Conservation (phyloP, 495 filamentous ascomycete genomes). For the Talaromyces thailandensis region DNA sequence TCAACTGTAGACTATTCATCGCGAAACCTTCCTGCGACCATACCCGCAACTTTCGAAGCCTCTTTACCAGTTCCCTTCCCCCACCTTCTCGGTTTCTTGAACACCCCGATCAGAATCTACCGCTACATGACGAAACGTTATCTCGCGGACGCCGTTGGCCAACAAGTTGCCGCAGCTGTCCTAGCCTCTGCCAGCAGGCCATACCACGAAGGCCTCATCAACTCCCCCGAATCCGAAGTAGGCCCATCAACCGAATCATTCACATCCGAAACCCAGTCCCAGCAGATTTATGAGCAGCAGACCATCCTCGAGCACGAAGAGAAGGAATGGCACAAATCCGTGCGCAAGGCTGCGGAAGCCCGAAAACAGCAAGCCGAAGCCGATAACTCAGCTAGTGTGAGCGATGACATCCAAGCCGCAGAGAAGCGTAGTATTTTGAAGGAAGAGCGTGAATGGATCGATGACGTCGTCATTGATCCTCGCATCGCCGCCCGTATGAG, state of each 20-base stretch:
- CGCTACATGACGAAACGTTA: constrained; percentile 82
- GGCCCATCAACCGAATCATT: not conserved
- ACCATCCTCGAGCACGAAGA: constrained; percentile 69
- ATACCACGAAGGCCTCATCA: constrained; percentile 21
- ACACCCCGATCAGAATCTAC: constrained; percentile 77
- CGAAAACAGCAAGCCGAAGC: constrained; percentile 13
- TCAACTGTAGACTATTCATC: constrained; percentile 56
- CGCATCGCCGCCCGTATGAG: constrained; percentile 77
- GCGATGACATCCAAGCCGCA: constrained; percentile 13
- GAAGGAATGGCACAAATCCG: constrained; percentile 75
- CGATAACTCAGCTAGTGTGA: constrained; percentile 1
- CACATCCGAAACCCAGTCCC: constrained; percentile 5
- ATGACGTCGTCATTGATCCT: constrained; percentile 66
- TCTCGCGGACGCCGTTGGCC: constrained; percentile 79
- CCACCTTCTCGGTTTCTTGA: constrained; percentile 87
- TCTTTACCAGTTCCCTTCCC: constrained; percentile 69
- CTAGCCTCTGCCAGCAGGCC: constrained; percentile 52
- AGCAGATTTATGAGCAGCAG: constrained; percentile 53
- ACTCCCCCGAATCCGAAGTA: constrained; percentile 2
- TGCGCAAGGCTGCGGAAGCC: constrained; percentile 52
- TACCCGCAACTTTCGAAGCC: constrained; percentile 56
- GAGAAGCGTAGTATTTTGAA: not conserved
- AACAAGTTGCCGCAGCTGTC: constrained; percentile 79
- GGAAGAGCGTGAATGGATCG: constrained; percentile 64
- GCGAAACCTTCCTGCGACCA: constrained; percentile 45